Conservation (phyloP, 1,139 yeast genomes). For the Geotrichum restrictum region DNA sequence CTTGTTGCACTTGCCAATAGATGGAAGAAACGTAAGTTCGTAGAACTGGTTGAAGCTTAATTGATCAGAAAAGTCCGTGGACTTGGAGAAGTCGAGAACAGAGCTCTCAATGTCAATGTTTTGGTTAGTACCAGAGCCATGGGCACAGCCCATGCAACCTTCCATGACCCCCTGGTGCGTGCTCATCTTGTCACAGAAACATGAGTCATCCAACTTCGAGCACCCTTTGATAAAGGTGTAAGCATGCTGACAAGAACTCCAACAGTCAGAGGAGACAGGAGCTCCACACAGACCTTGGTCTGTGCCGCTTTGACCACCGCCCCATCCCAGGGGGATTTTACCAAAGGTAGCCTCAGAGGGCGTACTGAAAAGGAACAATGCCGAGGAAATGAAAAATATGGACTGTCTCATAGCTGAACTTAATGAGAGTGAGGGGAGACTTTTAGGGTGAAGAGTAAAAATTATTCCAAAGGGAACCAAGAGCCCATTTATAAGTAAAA, state of each 20-base stretch:
- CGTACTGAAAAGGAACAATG: conserved; percentile 8
- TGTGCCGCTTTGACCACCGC: conserved; percentile 12
- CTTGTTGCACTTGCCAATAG: conserved; percentile 12
- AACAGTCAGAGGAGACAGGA: conserved; percentile 17
- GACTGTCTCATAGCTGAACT: conserved; percentile 18
- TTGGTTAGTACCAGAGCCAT: conserved; percentile 14
- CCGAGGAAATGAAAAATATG: conserved; percentile 7
- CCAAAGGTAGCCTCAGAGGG: conserved; percentile 16
- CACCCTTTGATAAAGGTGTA: conserved; percentile 17
- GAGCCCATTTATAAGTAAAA: conserved; percentile 6
- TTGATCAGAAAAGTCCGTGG: conserved; percentile 12
- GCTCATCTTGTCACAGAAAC: conserved; percentile 16
- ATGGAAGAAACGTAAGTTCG: conserved; percentile 16
- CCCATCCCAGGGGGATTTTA: conserved; percentile 9
- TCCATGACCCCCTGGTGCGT: conserved; percentile 7
- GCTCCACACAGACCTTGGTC: conserved; percentile 17
- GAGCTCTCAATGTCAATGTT: conserved; percentile 7
- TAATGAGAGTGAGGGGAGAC: conserved; percentile 15
- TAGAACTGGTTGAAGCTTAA: conserved; percentile 16
- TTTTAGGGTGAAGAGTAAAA: neutral
- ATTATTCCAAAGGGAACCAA: neutral
- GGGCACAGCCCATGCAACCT: conserved; percentile 20
- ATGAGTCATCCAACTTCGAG: conserved; percentile 7
- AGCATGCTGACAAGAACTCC: conserved; percentile 21
- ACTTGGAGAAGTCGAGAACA: conserved; percentile 15